Evolutionary conservation across 495 filamentous ascomycete species (phyloP).

Genomic region (Talaromyces liani): DNA sequence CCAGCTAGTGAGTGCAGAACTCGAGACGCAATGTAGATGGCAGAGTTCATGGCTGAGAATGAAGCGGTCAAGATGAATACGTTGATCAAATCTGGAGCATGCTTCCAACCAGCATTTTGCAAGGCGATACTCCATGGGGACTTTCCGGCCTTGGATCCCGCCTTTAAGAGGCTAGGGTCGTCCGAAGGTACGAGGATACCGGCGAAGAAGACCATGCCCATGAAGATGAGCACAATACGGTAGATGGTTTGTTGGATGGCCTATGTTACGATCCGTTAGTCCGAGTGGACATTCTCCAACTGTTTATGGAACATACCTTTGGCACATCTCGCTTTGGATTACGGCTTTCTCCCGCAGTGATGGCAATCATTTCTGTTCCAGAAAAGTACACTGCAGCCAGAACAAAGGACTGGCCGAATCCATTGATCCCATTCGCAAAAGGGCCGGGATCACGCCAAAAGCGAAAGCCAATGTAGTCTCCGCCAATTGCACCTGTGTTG

Average conservation of each 20-base stretch:
- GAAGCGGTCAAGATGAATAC: constrained; percentile 36
- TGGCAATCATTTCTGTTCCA: constrained; percentile 52
- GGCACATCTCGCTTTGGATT: constrained; percentile 52
- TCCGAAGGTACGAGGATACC: constrained; percentile 46
- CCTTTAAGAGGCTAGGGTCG: constrained; percentile 30
- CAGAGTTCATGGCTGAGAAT: constrained; percentile 46
- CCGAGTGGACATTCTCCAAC: constrained; percentile 54
- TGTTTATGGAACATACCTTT: background rate
- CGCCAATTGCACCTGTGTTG: constrained; percentile 50
- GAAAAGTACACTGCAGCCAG: constrained; percentile 56
- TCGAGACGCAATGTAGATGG: constrained; percentile 51
- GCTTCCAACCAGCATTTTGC: constrained; percentile 32
- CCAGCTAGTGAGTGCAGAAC: constrained; percentile 49
- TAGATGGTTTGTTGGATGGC: constrained; percentile 42
- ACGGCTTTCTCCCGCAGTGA: constrained; percentile 53
- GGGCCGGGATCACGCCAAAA: constrained; percentile 56
- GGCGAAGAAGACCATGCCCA: constrained; percentile 48
- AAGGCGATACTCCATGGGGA: constrained; percentile 55
- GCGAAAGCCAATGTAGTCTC: constrained; percentile 46
- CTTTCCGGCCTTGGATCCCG: constrained; percentile 31
- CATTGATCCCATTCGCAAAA: constrained; percentile 62
- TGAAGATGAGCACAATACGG: constrained; percentile 56
- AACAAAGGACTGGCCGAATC: constrained; percentile 31
- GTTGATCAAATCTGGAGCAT: constrained; percentile 37
- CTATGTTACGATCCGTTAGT: constrained; percentile 17